Evolutionary conservation across 2,329 filamentous ascomycete species (phyloP), one percentile per base, ranked within the genome.

Genomic region (Mollisia scopiformis): DNA sequence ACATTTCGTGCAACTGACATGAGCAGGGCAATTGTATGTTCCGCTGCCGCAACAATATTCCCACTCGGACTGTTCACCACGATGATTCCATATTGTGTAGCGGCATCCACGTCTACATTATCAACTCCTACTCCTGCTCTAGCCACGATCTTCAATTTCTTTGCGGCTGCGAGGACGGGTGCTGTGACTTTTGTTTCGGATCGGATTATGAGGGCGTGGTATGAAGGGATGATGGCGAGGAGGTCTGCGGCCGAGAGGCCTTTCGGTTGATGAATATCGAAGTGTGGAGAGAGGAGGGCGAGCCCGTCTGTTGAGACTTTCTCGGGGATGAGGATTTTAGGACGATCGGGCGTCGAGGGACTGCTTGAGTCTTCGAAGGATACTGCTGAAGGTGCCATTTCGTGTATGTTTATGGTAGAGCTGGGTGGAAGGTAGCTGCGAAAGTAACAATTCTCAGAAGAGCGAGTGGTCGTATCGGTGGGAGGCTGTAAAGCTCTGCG

Each of bases 161-260:
- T 84, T 10, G 85, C 90, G 1, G 87, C 88, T 13, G 79, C 76
- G 13, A 94, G 80, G 0, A 94, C 80, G 2, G 82, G 78, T 0
- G 88, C 82, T 0, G 88, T 93, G 62, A 94, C 90, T 71, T 93
- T 90, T 1, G 91, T 94, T 76, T 93, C 91, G 37, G 90, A 93
- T 2, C 91, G 87, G 41, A 94, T 87, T 62, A 94, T 90, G 55
- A 94, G 81, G 21, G 88, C 91, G 51, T 93, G 85, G 74, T 93
- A 93, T 23, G 82, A 78, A 0, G 86, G 84, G 59, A 94, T 92
- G 60, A 88, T 81, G n/a, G 77, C 67, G 43, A 88, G 75, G 21
- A 94, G 81, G 65, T 92, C 84, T 1, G 86, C 80, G 0, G 88
- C 75, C 2, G 81, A 82, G 16, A 93, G 76, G 1, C 83, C 84